Conservation (phyloP, 768 basidiomycete species). For the Termitomyces bulborhizus region DNA sequence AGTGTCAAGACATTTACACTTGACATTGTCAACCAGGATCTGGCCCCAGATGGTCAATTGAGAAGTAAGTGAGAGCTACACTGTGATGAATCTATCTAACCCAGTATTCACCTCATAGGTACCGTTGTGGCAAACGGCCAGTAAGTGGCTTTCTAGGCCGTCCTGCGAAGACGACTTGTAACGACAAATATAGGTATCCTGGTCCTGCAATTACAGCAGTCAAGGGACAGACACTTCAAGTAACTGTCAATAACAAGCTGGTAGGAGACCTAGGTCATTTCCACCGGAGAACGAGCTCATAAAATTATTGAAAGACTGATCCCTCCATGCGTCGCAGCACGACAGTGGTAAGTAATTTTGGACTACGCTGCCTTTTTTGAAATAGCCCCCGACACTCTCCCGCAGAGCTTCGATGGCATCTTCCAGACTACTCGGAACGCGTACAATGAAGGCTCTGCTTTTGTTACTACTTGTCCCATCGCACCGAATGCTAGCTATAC, state of each 20-base stretch:
- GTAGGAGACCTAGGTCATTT: constrained; percentile 15
- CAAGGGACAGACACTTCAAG: constrained; percentile 35
- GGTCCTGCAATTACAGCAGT: constrained; percentile 39
- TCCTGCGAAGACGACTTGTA: neutral
- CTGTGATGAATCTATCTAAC: neutral
- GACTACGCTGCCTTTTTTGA: neutral
- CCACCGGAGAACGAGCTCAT: neutral
- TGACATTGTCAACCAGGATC: constrained; percentile 29
- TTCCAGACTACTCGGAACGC: constrained; percentile 17
- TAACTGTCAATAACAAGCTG: constrained; percentile 40
- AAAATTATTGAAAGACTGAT: constrained; percentile 17
- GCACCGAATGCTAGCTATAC: constrained; percentile 29
- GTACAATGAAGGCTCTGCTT: constrained; percentile 31
- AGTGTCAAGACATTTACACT: constrained; percentile 22
- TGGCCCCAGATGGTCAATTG: constrained; percentile 38
- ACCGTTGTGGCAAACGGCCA: constrained; percentile 19
- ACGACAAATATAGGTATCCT: constrained; percentile 23
- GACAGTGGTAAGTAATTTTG: constrained; percentile 15
- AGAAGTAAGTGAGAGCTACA: constrained; percentile 15
- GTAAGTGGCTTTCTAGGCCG: constrained; percentile 5
- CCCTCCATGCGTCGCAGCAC: constrained; percentile 24
- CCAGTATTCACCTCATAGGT: constrained; percentile 7
- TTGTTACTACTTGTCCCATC: constrained; percentile 39
- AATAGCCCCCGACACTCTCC: neutral
- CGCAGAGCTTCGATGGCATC: constrained; percentile 23